Evolutionary conservation across 2,329 filamentous ascomycete species (phyloP).

Genomic region (Xylaria polymorpha): DNA sequence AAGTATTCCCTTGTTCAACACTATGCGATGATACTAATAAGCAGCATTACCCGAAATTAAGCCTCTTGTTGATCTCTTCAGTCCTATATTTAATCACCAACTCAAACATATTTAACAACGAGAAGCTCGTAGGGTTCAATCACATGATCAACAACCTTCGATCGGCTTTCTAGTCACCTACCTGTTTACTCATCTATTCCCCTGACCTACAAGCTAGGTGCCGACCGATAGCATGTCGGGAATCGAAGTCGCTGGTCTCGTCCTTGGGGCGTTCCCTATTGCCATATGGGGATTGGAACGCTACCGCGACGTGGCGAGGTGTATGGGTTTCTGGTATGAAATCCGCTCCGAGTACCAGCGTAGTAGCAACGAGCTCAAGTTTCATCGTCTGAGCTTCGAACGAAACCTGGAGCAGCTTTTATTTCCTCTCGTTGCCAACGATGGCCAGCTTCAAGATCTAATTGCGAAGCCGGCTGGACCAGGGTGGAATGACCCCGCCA

Average conservation of each 20-base stretch:
- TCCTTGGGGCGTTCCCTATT: conserved; percentile 43
- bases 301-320: conserved; percentile 38
- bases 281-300: conserved; percentile 38
- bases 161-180: not conserved
- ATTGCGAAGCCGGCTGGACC: conserved; percentile 28
- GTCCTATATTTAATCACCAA: not conserved
- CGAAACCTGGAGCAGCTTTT: conserved; percentile 41
- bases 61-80: not conserved
- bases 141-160: no score
- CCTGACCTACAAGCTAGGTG: not conserved
- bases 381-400: conserved; percentile 31
- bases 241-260: conserved; percentile 41
- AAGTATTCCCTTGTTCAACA: no score
- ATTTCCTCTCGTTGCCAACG: conserved; percentile 40
- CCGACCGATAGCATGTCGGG: conserved; percentile 38
- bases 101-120: no score
- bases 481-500: conserved; percentile 15
- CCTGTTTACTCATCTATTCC: not conserved
- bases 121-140: no score
- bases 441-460: conserved; percentile 36
- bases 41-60: no score
- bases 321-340: conserved; percentile 37
- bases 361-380: conserved; percentile 37
- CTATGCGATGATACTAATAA: no score
- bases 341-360: conserved; percentile 38